phyloP scores from a whole-genome alignment of 1,139 yeast species.

The Nakaseomyces glabratus region DNA sequence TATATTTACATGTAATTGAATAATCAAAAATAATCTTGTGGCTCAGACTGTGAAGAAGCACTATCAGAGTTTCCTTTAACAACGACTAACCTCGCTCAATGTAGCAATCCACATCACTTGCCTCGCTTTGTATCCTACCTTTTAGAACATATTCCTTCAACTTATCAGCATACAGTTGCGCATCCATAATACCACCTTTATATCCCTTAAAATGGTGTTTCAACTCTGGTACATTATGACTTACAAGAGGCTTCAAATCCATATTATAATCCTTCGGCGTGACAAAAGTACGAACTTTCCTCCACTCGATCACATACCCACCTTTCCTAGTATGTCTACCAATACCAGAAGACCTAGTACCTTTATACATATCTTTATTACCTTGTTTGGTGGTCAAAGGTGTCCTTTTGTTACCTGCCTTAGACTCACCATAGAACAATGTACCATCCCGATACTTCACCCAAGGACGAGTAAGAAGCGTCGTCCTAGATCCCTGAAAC shows the following conservation, averaged over 20 bases:
- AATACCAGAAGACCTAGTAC: slow-evolving; percentile 90
- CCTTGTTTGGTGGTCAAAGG: slow-evolving; percentile 89
- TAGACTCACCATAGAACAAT: slow-evolving; percentile 68
- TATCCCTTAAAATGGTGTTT: slow-evolving; percentile 64
- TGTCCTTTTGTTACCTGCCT: slow-evolving; percentile 76
- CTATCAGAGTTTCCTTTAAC: too few species aligned
- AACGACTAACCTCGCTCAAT: slow-evolving; percentile 24
- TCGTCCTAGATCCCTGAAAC: slow-evolving; percentile 46
- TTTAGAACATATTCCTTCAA: slow-evolving; percentile 65
- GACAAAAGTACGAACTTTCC: slow-evolving; percentile 81
- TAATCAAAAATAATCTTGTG: too few species aligned
- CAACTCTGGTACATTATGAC: slow-evolving; percentile 60
- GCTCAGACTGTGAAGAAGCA: too few species aligned
- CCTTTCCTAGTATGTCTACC: slow-evolving; percentile 74
- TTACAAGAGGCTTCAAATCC: slow-evolving; percentile 65
- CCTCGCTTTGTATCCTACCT: slow-evolving; percentile 38
- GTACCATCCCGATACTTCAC: slow-evolving; percentile 75
- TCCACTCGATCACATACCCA: slow-evolving; percentile 69
- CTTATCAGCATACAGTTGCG: slow-evolving; percentile 63
- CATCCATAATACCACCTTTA: slow-evolving; percentile 62
- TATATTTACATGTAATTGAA: too few species aligned
- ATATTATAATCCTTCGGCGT: slow-evolving; percentile 51
- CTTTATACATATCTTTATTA: slow-evolving; percentile 87
- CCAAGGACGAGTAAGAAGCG: slow-evolving; percentile 76
- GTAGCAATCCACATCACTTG: slow-evolving; percentile 24